phyloP scores from a whole-genome alignment of 163 green algal species.

The Chloromonas sp. region DNA sequence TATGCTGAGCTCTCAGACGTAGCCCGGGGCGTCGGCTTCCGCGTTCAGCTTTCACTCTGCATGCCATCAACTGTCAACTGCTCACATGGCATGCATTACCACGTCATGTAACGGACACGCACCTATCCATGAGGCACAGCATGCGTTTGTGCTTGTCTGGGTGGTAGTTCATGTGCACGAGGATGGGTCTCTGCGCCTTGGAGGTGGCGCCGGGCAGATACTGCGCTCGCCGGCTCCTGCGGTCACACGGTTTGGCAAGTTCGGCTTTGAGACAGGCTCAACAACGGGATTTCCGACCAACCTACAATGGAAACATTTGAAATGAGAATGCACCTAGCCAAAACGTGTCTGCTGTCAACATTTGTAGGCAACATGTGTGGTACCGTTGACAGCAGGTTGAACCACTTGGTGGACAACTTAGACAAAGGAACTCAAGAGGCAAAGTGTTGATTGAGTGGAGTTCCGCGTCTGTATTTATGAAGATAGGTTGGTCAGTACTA shows the following conservation, averaged over 20 bases:
- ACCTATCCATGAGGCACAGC: constrained; percentile 48
- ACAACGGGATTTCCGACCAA: too few species aligned
- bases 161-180: constrained; percentile 57
- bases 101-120: background rate
- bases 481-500: too few species aligned
- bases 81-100: background rate
- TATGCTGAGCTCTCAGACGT: background rate
- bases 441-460: too few species aligned
- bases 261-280: background rate
- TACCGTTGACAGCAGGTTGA: too few species aligned
- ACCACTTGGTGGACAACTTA: too few species aligned
- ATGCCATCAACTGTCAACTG: background rate
- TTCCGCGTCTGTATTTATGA: too few species aligned
- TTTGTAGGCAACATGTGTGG: too few species aligned
- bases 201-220: constrained; percentile 31
- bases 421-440: too few species aligned
- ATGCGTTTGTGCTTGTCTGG: constrained; percentile 51
- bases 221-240: constrained; percentile 13
- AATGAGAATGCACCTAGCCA: too few species aligned
- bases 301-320: too few species aligned
- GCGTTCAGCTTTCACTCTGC: background rate
- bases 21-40: background rate
- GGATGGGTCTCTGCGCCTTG: constrained; percentile 22
- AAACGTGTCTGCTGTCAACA: too few species aligned
- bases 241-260: background rate